A percentile compares a stretch with the other conserved stretches of the same genome.
These are phyloP conservation scores for Hypomontagnella submonticulosa DNA, from an alignment of 495 filamentous ascomycete species.

Conservation along the genomic window DNA sequence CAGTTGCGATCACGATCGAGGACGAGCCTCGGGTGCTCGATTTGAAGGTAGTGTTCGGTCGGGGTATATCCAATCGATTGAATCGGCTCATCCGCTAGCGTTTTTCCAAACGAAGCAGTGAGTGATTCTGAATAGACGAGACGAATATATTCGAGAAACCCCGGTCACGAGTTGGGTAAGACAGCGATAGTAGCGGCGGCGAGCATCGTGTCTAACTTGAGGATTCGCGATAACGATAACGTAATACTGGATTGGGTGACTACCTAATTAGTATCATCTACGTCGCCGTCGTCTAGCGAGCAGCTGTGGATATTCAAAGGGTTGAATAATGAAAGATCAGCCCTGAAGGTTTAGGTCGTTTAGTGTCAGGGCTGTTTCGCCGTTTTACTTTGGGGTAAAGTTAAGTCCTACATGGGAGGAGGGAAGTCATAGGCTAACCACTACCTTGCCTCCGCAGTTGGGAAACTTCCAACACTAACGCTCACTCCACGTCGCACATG, in stretches of 20 bases:
- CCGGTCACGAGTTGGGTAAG: conserved; percentile 34
- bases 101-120: conserved; percentile 1
- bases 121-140: conserved; percentile 12
- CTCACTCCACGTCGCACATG: conserved; percentile 32
- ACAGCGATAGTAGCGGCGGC: conserved; percentile 17
- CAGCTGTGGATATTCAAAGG: neutral
- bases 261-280: neutral
- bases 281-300: neutral
- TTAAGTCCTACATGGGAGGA: neutral
- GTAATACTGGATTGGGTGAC: conserved; percentile 11
- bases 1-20: conserved; percentile 11
- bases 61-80: conserved; percentile 6
- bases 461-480: conserved; percentile 14
- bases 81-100: neutral
- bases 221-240: conserved; percentile 3
- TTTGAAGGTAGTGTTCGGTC: conserved; percentile 9
- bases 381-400: conserved; percentile 6
- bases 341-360: neutral
- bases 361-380: conserved; percentile 28
- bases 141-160: conserved; percentile 8
- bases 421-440: neutral
- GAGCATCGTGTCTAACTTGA: conserved; percentile 27
- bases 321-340: no score
- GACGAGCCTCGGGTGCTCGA: conserved; percentile 1
- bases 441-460: conserved; percentile 16